Percentiles rank a stretch among this genome's conserved stretches.
Evolutionary conservation across 1,284 basidiomycete species (phyloP).

Genomic region (Malassezia yamatoensis): DNA sequence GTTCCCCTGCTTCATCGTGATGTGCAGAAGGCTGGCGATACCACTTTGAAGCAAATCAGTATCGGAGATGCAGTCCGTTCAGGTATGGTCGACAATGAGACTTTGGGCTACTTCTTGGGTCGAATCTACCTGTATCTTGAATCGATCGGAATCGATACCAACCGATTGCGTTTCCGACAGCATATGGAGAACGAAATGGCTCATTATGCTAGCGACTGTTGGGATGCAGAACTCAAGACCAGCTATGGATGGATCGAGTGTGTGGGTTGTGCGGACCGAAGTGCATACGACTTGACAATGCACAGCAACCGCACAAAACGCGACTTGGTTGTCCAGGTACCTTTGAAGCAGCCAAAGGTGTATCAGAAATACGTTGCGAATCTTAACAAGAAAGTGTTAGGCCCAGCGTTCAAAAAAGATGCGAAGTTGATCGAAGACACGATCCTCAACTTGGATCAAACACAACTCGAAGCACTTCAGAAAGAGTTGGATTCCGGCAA

Average conservation of each 20-base stretch:
- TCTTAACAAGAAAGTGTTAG: constrained; percentile 79
- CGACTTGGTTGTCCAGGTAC: constrained; percentile 69
- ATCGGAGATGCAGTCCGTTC: constrained; percentile 77
- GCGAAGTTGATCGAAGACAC: constrained; percentile 63
- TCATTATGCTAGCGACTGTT: constrained; percentile 96
- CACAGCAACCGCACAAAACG: constrained; percentile 53
- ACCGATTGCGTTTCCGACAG: constrained; percentile 79
- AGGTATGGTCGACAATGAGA: constrained; percentile 88
- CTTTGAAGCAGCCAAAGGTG: constrained; percentile 68
- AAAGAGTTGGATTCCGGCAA: constrained; percentile 62
- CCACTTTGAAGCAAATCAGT: constrained; percentile 59
- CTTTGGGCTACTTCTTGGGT: constrained; percentile 91
- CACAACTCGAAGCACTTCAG: constrained; percentile 61
- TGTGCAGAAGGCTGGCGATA: constrained; percentile 68
- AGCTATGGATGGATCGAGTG: constrained; percentile 97
- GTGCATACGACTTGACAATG: constrained; percentile 77
- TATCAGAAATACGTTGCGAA: constrained; percentile 65
- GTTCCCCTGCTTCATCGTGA: constrained; percentile 72
- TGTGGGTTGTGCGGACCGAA: constrained; percentile 96
- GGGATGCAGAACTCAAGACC: constrained; percentile 96
- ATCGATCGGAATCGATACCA: constrained; percentile 84
- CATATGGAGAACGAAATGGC: constrained; percentile 99
- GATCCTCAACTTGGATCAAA: constrained; percentile 63
- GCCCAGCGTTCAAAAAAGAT: constrained; percentile 81
- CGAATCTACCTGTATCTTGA: constrained; percentile 81